These are phyloP conservation scores for Torulaspora delbrueckii DNA, from an alignment of 805 yeast genomes.

Conservation along the genomic window DNA sequence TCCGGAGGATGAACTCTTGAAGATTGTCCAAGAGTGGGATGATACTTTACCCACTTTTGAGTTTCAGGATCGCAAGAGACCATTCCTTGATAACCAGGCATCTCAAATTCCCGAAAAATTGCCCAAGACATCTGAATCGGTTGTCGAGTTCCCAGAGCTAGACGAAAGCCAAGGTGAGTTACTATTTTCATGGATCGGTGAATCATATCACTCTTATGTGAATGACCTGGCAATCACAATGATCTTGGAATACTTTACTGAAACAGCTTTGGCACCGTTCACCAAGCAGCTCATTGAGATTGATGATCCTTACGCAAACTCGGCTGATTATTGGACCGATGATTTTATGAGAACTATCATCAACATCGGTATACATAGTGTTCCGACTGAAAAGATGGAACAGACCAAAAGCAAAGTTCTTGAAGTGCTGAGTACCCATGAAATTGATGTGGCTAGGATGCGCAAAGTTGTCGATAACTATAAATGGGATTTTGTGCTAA, in stretches of 20 bases:
- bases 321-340: constrained; percentile 64
- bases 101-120: constrained; percentile 45
- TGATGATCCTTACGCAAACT: constrained; percentile 75
- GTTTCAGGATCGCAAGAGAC: constrained; percentile 45
- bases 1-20: constrained; percentile 66
- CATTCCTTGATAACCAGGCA: constrained; percentile 63
- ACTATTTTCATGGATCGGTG: constrained; percentile 77
- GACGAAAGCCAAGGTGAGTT: constrained; percentile 83
- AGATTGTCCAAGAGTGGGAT: constrained; percentile 60
- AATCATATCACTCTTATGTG: constrained; percentile 48
- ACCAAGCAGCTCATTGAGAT: constrained; percentile 70
- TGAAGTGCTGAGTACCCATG: constrained; percentile 49
- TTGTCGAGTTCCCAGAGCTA: constrained; percentile 78
- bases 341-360: constrained; percentile 63
- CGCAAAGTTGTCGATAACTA: constrained; percentile 63
- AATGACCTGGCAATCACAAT: constrained; percentile 66
- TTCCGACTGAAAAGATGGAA: constrained; percentile 61
- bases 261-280: constrained; percentile 70
- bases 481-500: constrained; percentile 54
- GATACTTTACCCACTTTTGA: constrained; percentile 42
- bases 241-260: constrained; percentile 68
- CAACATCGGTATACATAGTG: constrained; percentile 56
- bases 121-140: constrained; percentile 41
- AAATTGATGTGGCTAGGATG: constrained; percentile 61
- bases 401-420: constrained; percentile 51